These are phyloP conservation scores for Metschnikowia similis DNA, from an alignment of 805 yeast species.

Conservation along the genomic window DNA sequence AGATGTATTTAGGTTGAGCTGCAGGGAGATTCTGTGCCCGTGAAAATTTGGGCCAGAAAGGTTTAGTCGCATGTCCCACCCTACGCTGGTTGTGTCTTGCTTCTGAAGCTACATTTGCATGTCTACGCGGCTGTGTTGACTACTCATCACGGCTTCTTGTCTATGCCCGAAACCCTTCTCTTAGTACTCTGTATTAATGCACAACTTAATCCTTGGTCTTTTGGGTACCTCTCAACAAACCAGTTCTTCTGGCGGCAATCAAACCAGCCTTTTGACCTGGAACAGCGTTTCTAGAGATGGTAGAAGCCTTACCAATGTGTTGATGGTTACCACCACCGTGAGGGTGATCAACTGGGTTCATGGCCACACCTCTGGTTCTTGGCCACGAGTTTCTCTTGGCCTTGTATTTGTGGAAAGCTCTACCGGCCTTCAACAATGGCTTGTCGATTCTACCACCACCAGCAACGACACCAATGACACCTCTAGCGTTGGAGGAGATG, in stretches of 20 bases:
- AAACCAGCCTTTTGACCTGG: constrained; percentile 99
- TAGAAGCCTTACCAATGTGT: constrained; percentile 97
- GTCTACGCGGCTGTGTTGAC: no score
- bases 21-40: no score
- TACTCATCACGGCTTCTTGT: no score
- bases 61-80: no score
- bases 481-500: constrained; percentile 94
- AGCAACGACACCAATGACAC: constrained; percentile 99
- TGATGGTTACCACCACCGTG: constrained; percentile 99
- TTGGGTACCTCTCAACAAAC: constrained; percentile 99
- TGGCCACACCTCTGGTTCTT: constrained; percentile 99
- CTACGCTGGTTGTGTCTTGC: no score
- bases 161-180: background rate
- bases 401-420: constrained; percentile 79
- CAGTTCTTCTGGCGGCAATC: constrained; percentile 99
- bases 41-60: no score
- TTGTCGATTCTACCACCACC: constrained; percentile 99
- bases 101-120: no score
- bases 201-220: constrained; percentile 50
- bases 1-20: background rate
- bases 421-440: constrained; percentile 99
- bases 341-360: constrained; percentile 99
- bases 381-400: constrained; percentile 94
- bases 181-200: constrained; percentile 18
- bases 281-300: constrained; percentile 98